Base-by-base conservation (phyloP, 192 early-diverging fungal genomes). In the Gonapodya sp. region DNA sequence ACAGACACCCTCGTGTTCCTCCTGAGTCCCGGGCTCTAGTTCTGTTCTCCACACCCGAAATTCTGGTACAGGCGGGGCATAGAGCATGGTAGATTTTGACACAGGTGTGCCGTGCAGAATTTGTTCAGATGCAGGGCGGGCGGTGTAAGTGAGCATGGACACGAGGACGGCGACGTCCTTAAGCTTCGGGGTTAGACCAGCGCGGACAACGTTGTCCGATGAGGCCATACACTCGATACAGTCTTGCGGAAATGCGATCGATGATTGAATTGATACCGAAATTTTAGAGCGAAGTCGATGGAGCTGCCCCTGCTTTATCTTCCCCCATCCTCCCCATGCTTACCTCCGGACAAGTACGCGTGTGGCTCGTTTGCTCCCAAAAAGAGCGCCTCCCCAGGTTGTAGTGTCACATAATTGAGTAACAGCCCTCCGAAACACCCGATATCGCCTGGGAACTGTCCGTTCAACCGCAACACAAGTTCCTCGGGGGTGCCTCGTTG, bases 151-250 rank as follows among this genome's bases (percentile, higher is more conserved):
- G 37, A 98, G 91, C 94, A 97, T 98, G 35, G 91, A 82, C 0
- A 96, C 92, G 18, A 99, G 88, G 0, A 96, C 95, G 1, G 90
- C 84, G 18, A 99, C 96, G 83, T 99, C 94, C 87, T 95, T 96
- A 85, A 96, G 94, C 86, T 99, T 99, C 18, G 97, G 97, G 1
- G 97, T 99, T 80, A 99, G 86, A 16, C 97, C 97, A 0, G 96
- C 94, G 35, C 97, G 93, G 1, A 99, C 93, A 0, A 99, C 97
- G 83, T 99, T 99, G 84, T 99, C 97, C 73, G 91, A 93, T 2
- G 96, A 93, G 2, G 97, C 97, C 97, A 99, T 99, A 84, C 96
- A 98, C 85, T 99, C 97, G 72, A 99, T 88, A 85, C 94, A 96
- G 86, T 99, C 97, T n/a, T 94, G 73, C 0, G 14, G 78, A 73